A percentile compares a stretch with the other conserved stretches of the same genome.
These are phyloP conservation scores for Skeletonema potamos DNA, from an alignment of 108 stramenopile species.

Conservation along the genomic window DNA sequence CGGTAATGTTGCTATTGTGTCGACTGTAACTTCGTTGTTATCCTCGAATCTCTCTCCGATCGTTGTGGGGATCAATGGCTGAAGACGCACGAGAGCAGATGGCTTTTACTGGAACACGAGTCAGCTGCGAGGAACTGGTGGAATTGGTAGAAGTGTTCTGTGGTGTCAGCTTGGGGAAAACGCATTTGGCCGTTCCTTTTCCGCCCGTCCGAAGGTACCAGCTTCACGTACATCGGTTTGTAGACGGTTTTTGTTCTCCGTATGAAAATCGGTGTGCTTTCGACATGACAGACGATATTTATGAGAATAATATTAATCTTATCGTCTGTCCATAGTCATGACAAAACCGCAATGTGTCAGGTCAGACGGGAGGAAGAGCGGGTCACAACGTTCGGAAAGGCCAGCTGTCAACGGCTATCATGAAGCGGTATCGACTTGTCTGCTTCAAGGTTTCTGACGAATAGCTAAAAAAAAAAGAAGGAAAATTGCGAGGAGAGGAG, in stretches of 20 bases:
- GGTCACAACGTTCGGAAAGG: no score
- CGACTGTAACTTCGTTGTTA: background rate
- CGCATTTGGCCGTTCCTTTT: background rate
- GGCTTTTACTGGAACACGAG: background rate
- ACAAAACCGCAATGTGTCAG: no score
- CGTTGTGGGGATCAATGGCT: background rate
- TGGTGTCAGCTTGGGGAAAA: background rate
- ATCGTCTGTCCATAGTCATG: no score
- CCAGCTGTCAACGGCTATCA: background rate
- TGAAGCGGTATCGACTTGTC: background rate
- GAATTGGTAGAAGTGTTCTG: background rate
- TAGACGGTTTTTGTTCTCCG: no score
- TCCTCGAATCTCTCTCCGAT: no score
- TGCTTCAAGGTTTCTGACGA: background rate
- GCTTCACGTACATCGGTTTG: no score
- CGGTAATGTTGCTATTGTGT: background rate
- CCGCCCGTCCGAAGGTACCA: no score
- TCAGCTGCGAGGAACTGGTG: background rate
- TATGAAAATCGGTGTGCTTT: no score
- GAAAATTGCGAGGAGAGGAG: background rate
- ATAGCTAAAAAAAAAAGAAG: background rate
- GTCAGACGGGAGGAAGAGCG: no score
- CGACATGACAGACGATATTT: no score
- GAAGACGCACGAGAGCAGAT: background rate
- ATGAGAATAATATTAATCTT: no score